Conservation (phyloP, 1,139 yeast genomes). For the Scheffersomyces titani region DNA sequence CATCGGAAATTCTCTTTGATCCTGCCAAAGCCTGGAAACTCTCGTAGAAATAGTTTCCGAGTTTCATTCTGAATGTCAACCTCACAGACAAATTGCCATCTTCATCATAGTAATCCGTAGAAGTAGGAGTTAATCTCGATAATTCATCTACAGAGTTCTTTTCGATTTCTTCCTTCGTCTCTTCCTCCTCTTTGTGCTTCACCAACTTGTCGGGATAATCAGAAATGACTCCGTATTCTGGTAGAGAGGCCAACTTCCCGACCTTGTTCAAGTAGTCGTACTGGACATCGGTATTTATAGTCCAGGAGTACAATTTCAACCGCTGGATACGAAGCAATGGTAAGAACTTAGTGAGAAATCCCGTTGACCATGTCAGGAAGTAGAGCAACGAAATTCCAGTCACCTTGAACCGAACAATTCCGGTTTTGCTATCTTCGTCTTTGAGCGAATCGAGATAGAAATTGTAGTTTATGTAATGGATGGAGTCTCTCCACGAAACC, state of each 20-base stretch:
- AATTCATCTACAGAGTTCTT: constrained; percentile 1
- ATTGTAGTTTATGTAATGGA: constrained; percentile 39
- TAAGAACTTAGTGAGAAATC: constrained; percentile 36
- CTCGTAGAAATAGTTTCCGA: constrained; percentile 18
- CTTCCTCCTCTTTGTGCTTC: constrained; percentile 12
- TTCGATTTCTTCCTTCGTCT: not conserved
- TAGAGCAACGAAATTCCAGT: constrained; percentile 44
- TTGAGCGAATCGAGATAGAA: constrained; percentile 30
- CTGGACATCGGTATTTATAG: constrained; percentile 61
- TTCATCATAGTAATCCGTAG: constrained; percentile 9
- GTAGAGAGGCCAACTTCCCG: constrained; percentile 25
- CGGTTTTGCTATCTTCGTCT: constrained; percentile 14
- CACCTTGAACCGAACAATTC: constrained; percentile 23
- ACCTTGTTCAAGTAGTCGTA: constrained; percentile 42
- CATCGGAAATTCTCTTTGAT: constrained; percentile 17
- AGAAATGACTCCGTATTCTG: constrained; percentile 56
- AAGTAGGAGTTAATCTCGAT: constrained; percentile 9
- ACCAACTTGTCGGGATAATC: constrained; percentile 56
- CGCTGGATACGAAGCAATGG: constrained; percentile 42
- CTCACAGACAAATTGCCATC: constrained; percentile 17
- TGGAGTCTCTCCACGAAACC: constrained; percentile 34
- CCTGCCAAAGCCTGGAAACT: constrained; percentile 15
- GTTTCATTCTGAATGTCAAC: constrained; percentile 23
- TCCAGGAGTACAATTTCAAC: constrained; percentile 75
- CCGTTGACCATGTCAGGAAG: constrained; percentile 40